Evolutionary conservation across 768 basidiomycete genomes (phyloP).

Genomic region (Suillus subaureus): DNA sequence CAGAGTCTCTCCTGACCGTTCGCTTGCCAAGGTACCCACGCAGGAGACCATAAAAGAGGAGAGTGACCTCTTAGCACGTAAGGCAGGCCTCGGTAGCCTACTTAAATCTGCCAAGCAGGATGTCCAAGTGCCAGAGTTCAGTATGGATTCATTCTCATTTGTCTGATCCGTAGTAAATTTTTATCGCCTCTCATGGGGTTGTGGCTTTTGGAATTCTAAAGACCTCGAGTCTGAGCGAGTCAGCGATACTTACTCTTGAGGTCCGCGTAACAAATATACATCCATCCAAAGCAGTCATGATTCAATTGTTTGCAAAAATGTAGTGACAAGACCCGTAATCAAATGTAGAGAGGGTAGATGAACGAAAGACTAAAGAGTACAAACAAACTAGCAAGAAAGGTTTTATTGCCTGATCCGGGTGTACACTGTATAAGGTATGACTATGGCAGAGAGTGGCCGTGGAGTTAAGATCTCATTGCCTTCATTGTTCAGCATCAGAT

Average conservation of each 20-base stretch:
- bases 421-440: constrained; percentile 8
- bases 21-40: constrained; percentile 19
- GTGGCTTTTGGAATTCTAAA: not conserved
- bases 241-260: not conserved
- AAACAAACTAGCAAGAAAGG: constrained; percentile 2
- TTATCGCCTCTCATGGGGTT: not conserved
- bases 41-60: constrained; percentile 45
- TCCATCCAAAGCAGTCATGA: not conserved
- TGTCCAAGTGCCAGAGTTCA: constrained; percentile 83
- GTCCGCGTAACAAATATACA: too few relatives aligned
- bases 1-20: constrained; percentile 48
- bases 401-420: constrained; percentile 3
- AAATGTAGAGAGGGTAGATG: not conserved
- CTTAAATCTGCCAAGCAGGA: constrained; percentile 93
- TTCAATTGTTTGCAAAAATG: not conserved
- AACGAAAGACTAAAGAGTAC: constrained; percentile 1
- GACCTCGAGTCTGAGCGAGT: not conserved
- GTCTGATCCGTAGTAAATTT: constrained; percentile 38
- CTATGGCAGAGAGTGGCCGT: not conserved
- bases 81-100: constrained; percentile 77
- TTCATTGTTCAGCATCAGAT: constrained; percentile 57
- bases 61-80: constrained; percentile 63
- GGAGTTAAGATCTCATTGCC: not conserved
- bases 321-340: not conserved
- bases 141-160: constrained; percentile 86